Base-by-base conservation (phyloP, 345 rosid genomes). In the Camelina hispida region DNA sequence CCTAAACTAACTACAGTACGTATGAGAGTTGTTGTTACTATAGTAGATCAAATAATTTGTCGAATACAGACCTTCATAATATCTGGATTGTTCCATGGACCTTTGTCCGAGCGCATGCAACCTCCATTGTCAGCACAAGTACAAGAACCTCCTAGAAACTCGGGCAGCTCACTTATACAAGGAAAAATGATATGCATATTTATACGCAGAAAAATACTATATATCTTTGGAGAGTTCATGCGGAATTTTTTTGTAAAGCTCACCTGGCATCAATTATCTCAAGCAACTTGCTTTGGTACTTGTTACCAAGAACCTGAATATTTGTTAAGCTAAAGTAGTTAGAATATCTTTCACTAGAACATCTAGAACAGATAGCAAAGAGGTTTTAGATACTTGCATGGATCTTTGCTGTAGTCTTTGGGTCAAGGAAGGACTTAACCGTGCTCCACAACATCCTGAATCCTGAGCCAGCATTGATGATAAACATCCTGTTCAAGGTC, bases 401-500 rank as follows among this genome's bases (percentile, higher is more conserved):
- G 79, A 91, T 93, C 81, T 93, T 93, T 68, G 93, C 87, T 6
- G 97, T 88, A 64, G 96, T 93, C 85, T 89, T 93, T 9, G 97
- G 93, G 68, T 93, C 98, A 69, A 93, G 96, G 82, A 93, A 91
- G 61, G 93, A 89, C 79, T 90, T 93, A 18, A 90, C 79, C 17
- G 93, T 84, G 81, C 72, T 93, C 96, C 98, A 91, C 89, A 93
- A 68, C 92, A 93, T 87, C 71, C 98, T 89, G 73, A 93, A 93
- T 83, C 97, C 98, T 37, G 93, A 87, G 61, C 98, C 96, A 32
- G 97, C 98, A 81, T 93, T 91, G 84, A 93, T 87, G 80, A 93
- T 90, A 83, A 93, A 87, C 98, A 91, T 91, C 70, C 88, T 91
- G 63, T 86, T 86, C 88, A 93, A 83, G 74, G 88, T 87, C 95